A percentile compares a stretch with the other conserved stretches of the same genome.
Conservation (phyloP, 179 eudicot species). For the Beta macrorhiza region DNA sequence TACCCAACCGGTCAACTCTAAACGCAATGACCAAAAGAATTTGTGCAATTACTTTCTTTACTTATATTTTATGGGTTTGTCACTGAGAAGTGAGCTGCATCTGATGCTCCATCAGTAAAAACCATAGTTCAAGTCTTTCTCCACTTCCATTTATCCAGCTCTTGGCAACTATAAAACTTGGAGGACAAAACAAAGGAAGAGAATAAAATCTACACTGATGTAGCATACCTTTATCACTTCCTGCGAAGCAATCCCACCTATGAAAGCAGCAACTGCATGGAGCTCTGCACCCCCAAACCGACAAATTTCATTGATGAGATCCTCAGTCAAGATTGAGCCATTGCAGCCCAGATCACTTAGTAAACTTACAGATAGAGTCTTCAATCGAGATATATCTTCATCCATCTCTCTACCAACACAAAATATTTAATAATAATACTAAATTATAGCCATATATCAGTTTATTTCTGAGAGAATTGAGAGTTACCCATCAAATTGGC, state of each 20-base stretch:
- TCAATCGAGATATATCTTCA: slow-evolving; percentile 88
- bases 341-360: slow-evolving; percentile 79
- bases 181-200: too few species aligned
- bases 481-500: slow-evolving; percentile 88
- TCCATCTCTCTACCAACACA: slow-evolving; percentile 66
- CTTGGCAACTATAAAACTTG: not conserved
- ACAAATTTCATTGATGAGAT: slow-evolving; percentile 88
- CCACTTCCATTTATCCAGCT: not conserved
- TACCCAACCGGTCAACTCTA: too few species aligned
- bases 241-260: slow-evolving; percentile 94
- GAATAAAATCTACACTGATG: not conserved
- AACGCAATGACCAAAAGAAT: too few species aligned
- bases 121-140: not conserved
- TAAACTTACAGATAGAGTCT: slow-evolving; percentile 65
- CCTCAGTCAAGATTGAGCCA: slow-evolving; percentile 73
- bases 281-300: slow-evolving; percentile 94
- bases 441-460: not conserved
- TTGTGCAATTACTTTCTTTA: too few species aligned
- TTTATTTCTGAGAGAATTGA: slow-evolving; percentile 5
- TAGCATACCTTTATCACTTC: slow-evolving; percentile 82
- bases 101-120: not conserved
- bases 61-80: not conserved
- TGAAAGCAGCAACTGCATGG: slow-evolving; percentile 82
- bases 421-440: not conserved
- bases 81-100: not conserved